Percentiles rank a stretch among this genome's conserved stretches.
Evolutionary conservation across 495 filamentous ascomycete genomes (phyloP).

Genomic region (Aspergillus incahuasiensis): DNA sequence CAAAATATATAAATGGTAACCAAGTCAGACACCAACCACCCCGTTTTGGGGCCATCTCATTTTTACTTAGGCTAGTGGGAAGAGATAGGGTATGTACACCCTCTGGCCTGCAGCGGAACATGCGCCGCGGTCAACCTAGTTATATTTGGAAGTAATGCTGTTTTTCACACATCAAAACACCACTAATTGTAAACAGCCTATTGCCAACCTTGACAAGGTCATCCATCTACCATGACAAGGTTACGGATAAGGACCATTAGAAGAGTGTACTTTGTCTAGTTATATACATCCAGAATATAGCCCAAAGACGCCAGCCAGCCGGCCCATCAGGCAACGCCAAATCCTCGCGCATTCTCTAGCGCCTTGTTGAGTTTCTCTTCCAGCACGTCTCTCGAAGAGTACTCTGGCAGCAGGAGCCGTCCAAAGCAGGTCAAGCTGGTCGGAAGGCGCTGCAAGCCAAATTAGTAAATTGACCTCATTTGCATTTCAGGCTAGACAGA

Average conservation of each 20-base stretch:
- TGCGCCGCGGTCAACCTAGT: too few relatives aligned
- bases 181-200: too few relatives aligned
- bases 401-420: constrained; percentile 78
- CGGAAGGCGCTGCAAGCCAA: constrained; percentile 55
- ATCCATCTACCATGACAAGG: not conserved
- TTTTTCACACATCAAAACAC: too few relatives aligned
- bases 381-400: constrained; percentile 61
- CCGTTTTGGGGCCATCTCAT: too few relatives aligned
- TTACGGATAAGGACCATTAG: not conserved
- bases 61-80: too few relatives aligned
- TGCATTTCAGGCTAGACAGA: not conserved
- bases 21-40: too few relatives aligned
- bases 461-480: constrained; percentile 13
- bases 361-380: constrained; percentile 72
- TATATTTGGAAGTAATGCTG: too few relatives aligned
- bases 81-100: too few relatives aligned
- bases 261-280: not conserved
- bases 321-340: constrained; percentile 59
- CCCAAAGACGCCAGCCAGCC: constrained; percentile 8
- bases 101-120: too few relatives aligned
- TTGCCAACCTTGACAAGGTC: too few relatives aligned
- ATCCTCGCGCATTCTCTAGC: constrained; percentile 87
- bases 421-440: constrained; percentile 89
- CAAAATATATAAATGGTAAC: too few relatives aligned
- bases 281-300: constrained; percentile 19